These are phyloP conservation scores for Calonectria fujianensis DNA, from an alignment of 2,329 filamentous ascomycete species.

Conservation along the genomic window DNA sequence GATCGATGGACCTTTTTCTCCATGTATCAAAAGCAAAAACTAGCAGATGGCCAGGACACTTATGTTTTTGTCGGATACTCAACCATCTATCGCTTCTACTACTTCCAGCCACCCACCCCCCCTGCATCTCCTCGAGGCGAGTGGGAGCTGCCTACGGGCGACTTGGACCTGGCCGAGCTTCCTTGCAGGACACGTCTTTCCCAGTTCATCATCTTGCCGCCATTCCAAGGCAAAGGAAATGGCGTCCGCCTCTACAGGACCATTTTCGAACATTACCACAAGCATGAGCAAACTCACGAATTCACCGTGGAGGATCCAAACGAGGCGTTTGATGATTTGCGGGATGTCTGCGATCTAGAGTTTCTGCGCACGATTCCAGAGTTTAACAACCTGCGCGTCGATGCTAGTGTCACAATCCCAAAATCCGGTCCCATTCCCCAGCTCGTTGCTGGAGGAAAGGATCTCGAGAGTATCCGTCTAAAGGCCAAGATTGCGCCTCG, in stretches of 20 bases:
- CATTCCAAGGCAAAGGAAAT: constrained; percentile 87
- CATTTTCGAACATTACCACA: constrained; percentile 83
- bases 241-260: constrained; percentile 87
- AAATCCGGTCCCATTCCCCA: constrained; percentile 67
- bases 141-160: constrained; percentile 67
- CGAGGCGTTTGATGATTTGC: constrained; percentile 86
- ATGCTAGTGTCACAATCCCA: constrained; percentile 70
- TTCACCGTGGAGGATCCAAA: constrained; percentile 97
- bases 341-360: constrained; percentile 83
- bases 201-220: constrained; percentile 93
- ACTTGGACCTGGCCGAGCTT: constrained; percentile 74
- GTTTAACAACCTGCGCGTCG: constrained; percentile 74
- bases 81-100: constrained; percentile 92
- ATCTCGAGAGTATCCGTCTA: constrained; percentile 74
- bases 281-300: constrained; percentile 82
- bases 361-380: constrained; percentile 76
- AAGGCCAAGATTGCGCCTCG: constrained; percentile 83
- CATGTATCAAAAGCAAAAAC: constrained; percentile 80
- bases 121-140: constrained; percentile 62
- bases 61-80: constrained; percentile 93
- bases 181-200: constrained; percentile 90
- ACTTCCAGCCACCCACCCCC: constrained; percentile 71
- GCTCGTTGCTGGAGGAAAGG: constrained; percentile 74
- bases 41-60: constrained; percentile 65
- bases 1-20: constrained; percentile 96